Base-by-base conservation (phyloP, 1,284 basidiomycete species). In the Clitocybe nebularis region DNA sequence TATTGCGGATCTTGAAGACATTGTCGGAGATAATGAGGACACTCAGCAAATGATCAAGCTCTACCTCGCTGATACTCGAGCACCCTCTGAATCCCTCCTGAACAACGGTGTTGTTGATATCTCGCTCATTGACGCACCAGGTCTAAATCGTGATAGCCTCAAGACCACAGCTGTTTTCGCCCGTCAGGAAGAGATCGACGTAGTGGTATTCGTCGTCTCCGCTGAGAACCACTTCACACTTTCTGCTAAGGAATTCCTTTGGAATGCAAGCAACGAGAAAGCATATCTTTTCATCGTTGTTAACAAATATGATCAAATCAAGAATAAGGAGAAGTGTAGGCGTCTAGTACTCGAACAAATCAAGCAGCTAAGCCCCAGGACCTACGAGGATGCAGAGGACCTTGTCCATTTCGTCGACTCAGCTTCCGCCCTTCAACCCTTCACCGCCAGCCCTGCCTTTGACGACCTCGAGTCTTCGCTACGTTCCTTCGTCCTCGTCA, bases 191-290 rank as follows among this genome's bases (percentile, higher is more conserved):
- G 93, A 98, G 67, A 99, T 99, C 43, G 96, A 99, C 60, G 95
- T 99, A 20, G 84, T 99, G 44, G 94, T 99, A 42, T 99, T 99
- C 63, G 93, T 98, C 51, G 93, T 98, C 36, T 93, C 89, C 1
- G 93, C 96, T 5, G 95, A 98, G 69, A 99, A 99, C 66, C 95
- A 99, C 72, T 97, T 99, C 62, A 99, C 96, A 0, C 77, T 97
- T 5, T 95, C 92, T 0, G 90, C 93, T 6, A 91, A 89, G 59
- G 94, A 99, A 65, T 99, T 99, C 72, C 76, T 99, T 33, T 81
- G 74, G 72, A 93, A 84, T 55, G 94, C 96, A 1, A 89, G 88
- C 65, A 89, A 93, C 59, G 96, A 99, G 69, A 99, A 99, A 72
- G 93, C 95, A 0, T 96, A 96, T 62, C 74, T 99, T 26, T 99